Conservation (phyloP, 257 asterid genomes). For the Orobanche coerulescens region DNA sequence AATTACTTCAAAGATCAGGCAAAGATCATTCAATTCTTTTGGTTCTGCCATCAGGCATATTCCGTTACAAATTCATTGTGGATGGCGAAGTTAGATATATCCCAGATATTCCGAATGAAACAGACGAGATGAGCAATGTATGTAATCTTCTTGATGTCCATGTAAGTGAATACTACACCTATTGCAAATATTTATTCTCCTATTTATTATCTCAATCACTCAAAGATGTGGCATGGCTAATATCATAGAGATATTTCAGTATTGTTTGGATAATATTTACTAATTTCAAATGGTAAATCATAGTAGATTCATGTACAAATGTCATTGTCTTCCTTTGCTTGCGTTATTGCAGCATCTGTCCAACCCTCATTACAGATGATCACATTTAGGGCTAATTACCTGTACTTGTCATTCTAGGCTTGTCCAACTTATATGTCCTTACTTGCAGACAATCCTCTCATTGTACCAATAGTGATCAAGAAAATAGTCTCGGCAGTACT, state of each 20-base stretch:
- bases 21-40: slow-evolving; percentile 76
- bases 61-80: slow-evolving; percentile 69
- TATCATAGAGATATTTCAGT: background rate
- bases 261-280: background rate
- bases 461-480: background rate
- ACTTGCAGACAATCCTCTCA: background rate
- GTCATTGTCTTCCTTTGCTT: slow-evolving; percentile 3
- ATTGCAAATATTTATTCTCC: slow-evolving; percentile 1
- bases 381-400: background rate
- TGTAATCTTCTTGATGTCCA: slow-evolving; percentile 82
- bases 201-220: background rate
- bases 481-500: background rate
- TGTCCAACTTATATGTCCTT: background rate
- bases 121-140: slow-evolving; percentile 48
- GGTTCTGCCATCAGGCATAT: slow-evolving; percentile 76
- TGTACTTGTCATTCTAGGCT: no score
- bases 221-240: background rate
- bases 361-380: background rate
- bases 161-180: slow-evolving; percentile 39
- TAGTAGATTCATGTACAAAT: slow-evolving; percentile 13
- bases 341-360: background rate
- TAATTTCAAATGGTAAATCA: background rate
- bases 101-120: slow-evolving; percentile 72
- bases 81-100: slow-evolving; percentile 66
- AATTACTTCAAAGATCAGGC: slow-evolving; percentile 68